Conservation (phyloP, 148 eudicot genomes). For the Bassia scoparia region DNA sequence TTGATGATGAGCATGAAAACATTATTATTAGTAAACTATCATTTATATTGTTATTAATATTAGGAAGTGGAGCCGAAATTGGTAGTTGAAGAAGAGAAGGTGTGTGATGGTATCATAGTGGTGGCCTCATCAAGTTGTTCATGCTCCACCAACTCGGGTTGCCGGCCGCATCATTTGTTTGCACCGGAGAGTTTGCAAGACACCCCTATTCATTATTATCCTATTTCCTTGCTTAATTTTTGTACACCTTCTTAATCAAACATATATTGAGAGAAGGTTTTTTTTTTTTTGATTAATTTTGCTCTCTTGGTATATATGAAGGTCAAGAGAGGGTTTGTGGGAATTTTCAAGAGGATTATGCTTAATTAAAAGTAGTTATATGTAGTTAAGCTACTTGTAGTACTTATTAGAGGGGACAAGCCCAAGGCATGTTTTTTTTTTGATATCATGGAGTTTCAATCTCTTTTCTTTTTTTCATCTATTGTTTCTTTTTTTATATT, state of each 20-base stretch:
- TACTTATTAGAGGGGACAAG: constrained; percentile 27
- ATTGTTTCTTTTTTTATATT: constrained; percentile 25
- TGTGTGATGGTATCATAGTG: constrained; percentile 21
- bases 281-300: not conserved
- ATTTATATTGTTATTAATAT: constrained; percentile 5
- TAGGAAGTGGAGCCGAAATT: constrained; percentile 38
- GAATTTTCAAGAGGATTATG: constrained; percentile 37
- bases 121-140: constrained; percentile 43
- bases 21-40: not conserved
- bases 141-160: constrained; percentile 55
- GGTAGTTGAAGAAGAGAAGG: constrained; percentile 29
- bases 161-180: constrained; percentile 62
- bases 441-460: constrained; percentile 34
- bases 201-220: constrained; percentile 55
- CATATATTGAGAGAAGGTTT: not conserved
- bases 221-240: constrained; percentile 5
- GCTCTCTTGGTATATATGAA: no score
- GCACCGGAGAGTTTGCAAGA: constrained; percentile 69
- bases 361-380: constrained; percentile 33
- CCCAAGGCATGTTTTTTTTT: constrained; percentile 27
- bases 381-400: no score
- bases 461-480: constrained; percentile 3
- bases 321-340: constrained; percentile 33
- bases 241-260: not conserved
- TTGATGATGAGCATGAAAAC: constrained; percentile 23